These are phyloP conservation scores for Auricularia sp. DNA, from an alignment of 768 basidiomycete genomes.

Conservation along the genomic window DNA sequence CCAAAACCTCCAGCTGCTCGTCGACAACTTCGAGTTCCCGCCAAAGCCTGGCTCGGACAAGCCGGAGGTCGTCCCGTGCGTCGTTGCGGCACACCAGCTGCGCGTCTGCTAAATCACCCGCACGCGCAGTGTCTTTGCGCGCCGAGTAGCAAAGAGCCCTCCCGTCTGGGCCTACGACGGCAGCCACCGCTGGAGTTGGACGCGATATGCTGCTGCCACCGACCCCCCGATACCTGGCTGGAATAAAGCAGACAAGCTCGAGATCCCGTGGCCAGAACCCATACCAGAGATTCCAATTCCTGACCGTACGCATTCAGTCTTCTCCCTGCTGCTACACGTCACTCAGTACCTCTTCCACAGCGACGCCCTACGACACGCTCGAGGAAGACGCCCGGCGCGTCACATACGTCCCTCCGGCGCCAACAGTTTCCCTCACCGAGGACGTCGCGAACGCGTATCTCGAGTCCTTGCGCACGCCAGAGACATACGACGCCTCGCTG, in stretches of 20 bases:
- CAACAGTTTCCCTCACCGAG: conserved; percentile 29
- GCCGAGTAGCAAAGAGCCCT: conserved; percentile 50
- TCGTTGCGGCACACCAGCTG: conserved; percentile 2
- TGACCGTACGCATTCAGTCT: conserved; percentile 28
- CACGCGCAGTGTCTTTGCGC: conserved; percentile 58
- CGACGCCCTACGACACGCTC: conserved; percentile 52
- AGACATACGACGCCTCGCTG: conserved; percentile 37
- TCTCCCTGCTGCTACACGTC: neutral
- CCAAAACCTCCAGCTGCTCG: conserved; percentile 67
- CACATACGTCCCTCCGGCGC: conserved; percentile 55
- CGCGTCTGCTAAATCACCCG: neutral
- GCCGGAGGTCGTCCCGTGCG: conserved; percentile 38
- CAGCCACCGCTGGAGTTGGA: conserved; percentile 55
- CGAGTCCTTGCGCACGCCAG: conserved; percentile 32
- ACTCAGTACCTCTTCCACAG: conserved; percentile 22
- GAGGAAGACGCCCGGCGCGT: conserved; percentile 51
- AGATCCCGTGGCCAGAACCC: conserved; percentile 63
- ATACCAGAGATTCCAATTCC: conserved; percentile 28
- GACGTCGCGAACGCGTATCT: conserved; percentile 39
- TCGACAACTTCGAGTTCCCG: conserved; percentile 56
- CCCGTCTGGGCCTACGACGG: conserved; percentile 41
- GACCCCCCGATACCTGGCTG: conserved; percentile 42
- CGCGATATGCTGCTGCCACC: conserved; percentile 58
- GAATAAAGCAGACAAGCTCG: conserved; percentile 23
- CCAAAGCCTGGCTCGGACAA: conserved; percentile 29